These are phyloP conservation scores for Termitomyces sp. DNA, from an alignment of 768 basidiomycete species.

Conservation along the genomic window DNA sequence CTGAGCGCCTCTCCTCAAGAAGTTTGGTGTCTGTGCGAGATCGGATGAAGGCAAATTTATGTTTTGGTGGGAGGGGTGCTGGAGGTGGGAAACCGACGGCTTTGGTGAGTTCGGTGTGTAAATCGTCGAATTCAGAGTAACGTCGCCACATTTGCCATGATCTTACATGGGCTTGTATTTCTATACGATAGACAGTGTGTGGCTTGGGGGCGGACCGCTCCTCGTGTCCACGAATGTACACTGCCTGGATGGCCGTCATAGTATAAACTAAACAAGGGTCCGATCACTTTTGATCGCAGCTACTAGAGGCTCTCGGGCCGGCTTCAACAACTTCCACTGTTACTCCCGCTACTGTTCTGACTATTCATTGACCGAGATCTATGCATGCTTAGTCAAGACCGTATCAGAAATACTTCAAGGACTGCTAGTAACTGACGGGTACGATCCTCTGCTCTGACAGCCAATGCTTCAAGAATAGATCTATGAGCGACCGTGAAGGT, in stretches of 20 bases:
- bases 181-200: conserved; percentile 82
- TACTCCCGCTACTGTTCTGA: background rate
- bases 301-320: background rate
- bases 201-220: conserved; percentile 67
- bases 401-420: background rate
- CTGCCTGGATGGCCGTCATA: conserved; percentile 77
- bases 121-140: conserved; percentile 91
- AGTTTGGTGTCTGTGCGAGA: conserved; percentile 57
- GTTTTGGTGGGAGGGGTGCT: conserved; percentile 80
- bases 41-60: conserved; percentile 65
- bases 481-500: background rate
- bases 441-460: background rate
- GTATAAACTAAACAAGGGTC: conserved; percentile 6
- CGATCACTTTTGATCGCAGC: conserved; percentile 9
- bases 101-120: conserved; percentile 78
- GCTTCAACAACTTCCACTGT: too few species aligned
- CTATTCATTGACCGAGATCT: too few species aligned
- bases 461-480: conserved; percentile 1
- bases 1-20: conserved; percentile 73
- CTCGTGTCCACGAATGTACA: conserved; percentile 69
- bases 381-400: background rate
- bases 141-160: conserved; percentile 94
- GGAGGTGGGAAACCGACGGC: conserved; percentile 83
- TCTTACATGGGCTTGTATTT: conserved; percentile 84
- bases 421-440: background rate